Evolutionary conservation across 176 grass and related monocot species (phyloP), one percentile per base, ranked within the genome.

Genomic region (Oryza glaberrima): DNA sequence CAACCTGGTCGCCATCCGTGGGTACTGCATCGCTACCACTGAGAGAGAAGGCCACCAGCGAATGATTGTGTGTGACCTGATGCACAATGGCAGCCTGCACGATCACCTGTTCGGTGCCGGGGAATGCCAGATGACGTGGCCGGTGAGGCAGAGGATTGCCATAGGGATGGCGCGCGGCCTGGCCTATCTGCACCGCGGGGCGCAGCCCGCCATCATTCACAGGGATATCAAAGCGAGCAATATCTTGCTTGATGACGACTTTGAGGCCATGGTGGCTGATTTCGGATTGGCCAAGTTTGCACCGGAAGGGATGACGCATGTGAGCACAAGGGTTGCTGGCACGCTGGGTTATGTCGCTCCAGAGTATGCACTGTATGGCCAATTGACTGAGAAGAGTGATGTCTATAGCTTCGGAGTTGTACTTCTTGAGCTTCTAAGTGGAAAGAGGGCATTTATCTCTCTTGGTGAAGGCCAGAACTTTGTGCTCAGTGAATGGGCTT

Each of bases 211-310:
- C 7, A 98, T 98, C 69, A 98, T 98, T 64, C 96, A 98, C 83
- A 94, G 96, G 81, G 96, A 98, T n/a, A 98, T 98, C 71, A 98
- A 98, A 83, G 91, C 90, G 0, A 94, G 90, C 64, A 98, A 98
- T 77, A 94, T 98, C 68, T 84, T 98, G 40, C 77, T 98, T 48
- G 91, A 94, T 82, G 87, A 91, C 1, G 89, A 91, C 10, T 98
- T 96, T 83, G 96, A 95, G 86, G 86, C 90, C 3, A 95, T 84
- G 86, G 88, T 98, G 66, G 96, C 96, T 13, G 96, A 98, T 81
- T 98, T 98, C 17, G 96, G 96, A 22, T 76, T 98, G 75, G 96
- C 96, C 11, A 98, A 92, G 84, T 98, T 94, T 86, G 91, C 93
- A 0, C 96, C 93, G 0, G 96, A 98, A 66, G 96, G 96, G 9